Evolutionary conservation across 164 flowering plant species (phyloP).

Genomic region (Nymphaea colorata): DNA sequence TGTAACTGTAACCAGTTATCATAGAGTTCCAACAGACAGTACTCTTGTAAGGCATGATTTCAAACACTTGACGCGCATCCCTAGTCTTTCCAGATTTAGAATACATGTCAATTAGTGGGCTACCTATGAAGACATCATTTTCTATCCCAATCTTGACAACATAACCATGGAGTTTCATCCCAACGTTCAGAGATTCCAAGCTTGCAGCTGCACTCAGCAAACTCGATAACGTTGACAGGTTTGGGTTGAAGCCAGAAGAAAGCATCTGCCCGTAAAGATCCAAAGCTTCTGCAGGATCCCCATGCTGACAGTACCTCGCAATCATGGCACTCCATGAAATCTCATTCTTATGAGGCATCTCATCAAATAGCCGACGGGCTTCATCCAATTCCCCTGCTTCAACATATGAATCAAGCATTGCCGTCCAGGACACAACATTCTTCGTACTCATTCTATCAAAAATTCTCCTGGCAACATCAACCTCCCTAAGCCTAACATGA

Average conservation of each 20-base stretch:
- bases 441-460: constrained; percentile 34
- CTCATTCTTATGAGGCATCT: constrained; percentile 16
- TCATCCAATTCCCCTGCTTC: constrained; percentile 13
- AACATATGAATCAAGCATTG: constrained; percentile 15
- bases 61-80: constrained; percentile 34
- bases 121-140: constrained; percentile 24
- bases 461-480: constrained; percentile 28
- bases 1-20: constrained; percentile 39
- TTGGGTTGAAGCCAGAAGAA: constrained; percentile 14
- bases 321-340: constrained; percentile 23
- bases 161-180: constrained; percentile 16
- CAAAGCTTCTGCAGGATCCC: constrained; percentile 15
- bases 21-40: constrained; percentile 53
- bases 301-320: constrained; percentile 18
- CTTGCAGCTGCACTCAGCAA: constrained; percentile 15
- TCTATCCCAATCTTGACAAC: constrained; percentile 31
- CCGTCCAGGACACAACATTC: constrained; percentile 21
- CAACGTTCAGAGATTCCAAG: constrained; percentile 9
- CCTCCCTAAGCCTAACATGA: constrained; percentile 31
- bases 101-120: constrained; percentile 50
- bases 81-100: constrained; percentile 36
- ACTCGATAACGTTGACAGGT: constrained; percentile 16
- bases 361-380: constrained; percentile 16
- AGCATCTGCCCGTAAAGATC: constrained; percentile 10
- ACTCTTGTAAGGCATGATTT: constrained; percentile 25